Percentiles rank a stretch among this genome's conserved stretches.
phyloP scores from a whole-genome alignment of 176 grass and related monocot species.

The Hsuehochloa calcarea region DNA sequence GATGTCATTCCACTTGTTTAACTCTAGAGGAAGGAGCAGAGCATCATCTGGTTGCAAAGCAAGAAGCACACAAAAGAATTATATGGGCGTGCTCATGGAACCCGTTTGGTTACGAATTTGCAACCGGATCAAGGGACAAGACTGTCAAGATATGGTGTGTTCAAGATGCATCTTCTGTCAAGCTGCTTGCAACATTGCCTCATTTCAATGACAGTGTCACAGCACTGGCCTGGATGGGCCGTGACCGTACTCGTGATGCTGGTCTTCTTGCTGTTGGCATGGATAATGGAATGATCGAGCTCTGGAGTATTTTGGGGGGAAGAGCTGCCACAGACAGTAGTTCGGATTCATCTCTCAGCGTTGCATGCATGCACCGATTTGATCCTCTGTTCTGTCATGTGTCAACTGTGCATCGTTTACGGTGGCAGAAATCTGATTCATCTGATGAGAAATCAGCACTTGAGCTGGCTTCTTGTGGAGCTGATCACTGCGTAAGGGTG shows the following conservation, averaged over 20 bases:
- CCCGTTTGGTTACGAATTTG: conserved; percentile 80
- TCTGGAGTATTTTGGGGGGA: conserved; percentile 64
- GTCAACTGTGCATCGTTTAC: conserved; percentile 66
- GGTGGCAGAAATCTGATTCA: conserved; percentile 47
- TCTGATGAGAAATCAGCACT: conserved; percentile 34
- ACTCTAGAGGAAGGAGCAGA: conserved; percentile 47
- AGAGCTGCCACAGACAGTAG: not conserved
- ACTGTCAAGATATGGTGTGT: conserved; percentile 90
- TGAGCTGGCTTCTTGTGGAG: conserved; percentile 85
- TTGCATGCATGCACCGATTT: conserved; percentile 52
- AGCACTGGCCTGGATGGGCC: conserved; percentile 73
- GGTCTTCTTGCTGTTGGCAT: conserved; percentile 75
- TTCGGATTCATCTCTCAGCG: conserved; percentile 24
- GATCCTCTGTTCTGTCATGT: conserved; percentile 76
- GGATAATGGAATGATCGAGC: conserved; percentile 91
- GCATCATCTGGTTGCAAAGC: conserved; percentile 62
- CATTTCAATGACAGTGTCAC: conserved; percentile 92
- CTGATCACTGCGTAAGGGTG: conserved; percentile 86
- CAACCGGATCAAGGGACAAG: conserved; percentile 94
- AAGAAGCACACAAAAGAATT: conserved; percentile 93
- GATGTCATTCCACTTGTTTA: conserved; percentile 17
- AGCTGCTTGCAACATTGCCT: conserved; percentile 63
- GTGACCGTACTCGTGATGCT: conserved; percentile 48
- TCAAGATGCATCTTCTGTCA: conserved; percentile 59
- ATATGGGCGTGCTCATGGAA: conserved; percentile 98